Percentiles rank a stretch among this genome's conserved stretches.
These are phyloP conservation scores for Citrus sinensis DNA, from an alignment of 345 rosid species.

Conservation along the genomic window DVS_A1.0 CM039166.1:9505001-9505500, in stretches of 20 bases:
- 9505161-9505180: conserved; percentile 15
- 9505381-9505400: conserved; percentile 20
- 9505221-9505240: conserved; percentile 10
- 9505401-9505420: neutral
- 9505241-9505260: conserved; percentile 10
- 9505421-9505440: neutral
- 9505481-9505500: conserved; percentile 29
- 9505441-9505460: neutral
- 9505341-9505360: conserved; percentile 10
- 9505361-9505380: conserved; percentile 9
- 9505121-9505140: neutral
- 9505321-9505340: conserved; percentile 47
- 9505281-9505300: conserved; percentile 25
- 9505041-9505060: neutral
- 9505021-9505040: neutral
- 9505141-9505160: neutral
- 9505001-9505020: neutral
- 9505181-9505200: conserved; percentile 6
- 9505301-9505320: conserved; percentile 43
- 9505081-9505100: neutral
- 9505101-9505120: neutral
- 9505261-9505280: conserved; percentile 16
- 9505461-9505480: neutral
- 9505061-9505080: neutral
- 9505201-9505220: neutral